A percentile compares a stretch with the other conserved stretches of the same genome.
These are phyloP conservation scores for Earliella scabrosa DNA, from an alignment of 1,284 basidiomycete genomes.

Conservation along the genomic window DNA sequence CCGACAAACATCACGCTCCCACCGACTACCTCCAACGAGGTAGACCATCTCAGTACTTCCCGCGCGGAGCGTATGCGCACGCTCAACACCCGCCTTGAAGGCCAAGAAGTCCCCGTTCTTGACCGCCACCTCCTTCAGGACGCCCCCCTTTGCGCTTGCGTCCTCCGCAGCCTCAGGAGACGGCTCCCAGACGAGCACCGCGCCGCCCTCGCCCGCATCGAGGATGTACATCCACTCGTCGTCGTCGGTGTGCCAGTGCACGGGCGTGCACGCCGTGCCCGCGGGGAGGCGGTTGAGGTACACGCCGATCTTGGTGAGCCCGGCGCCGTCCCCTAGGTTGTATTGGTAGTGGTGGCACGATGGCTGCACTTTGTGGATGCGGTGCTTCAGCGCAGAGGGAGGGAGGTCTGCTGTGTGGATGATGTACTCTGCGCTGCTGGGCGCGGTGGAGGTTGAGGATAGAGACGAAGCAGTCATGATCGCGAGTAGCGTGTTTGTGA, in stretches of 20 bases:
- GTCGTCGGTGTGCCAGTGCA: conserved; percentile 34
- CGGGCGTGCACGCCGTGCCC: conserved; percentile 25
- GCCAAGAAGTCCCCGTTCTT: conserved; percentile 33
- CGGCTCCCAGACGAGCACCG: conserved; percentile 22
- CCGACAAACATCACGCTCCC: conserved; percentile 26
- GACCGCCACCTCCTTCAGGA: conserved; percentile 25
- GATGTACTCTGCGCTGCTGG: too few relatives aligned
- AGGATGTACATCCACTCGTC: conserved; percentile 36
- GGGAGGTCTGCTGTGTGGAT: conserved; percentile 17
- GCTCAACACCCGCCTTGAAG: conserved; percentile 29
- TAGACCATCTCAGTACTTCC: conserved; percentile 30
- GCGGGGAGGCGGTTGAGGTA: conserved; percentile 31
- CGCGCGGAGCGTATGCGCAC: conserved; percentile 28
- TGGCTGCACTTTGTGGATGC: conserved; percentile 16
- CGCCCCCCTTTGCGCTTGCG: background rate
- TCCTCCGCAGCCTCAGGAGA: too few relatives aligned
- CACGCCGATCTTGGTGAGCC: conserved; percentile 31
- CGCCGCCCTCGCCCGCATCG: conserved; percentile 30
- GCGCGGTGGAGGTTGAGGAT: too few relatives aligned
- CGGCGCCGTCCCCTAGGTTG: conserved; percentile 29
- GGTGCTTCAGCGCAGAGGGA: conserved; percentile 8
- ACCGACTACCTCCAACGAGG: conserved; percentile 31
- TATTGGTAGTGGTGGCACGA: conserved; percentile 22
- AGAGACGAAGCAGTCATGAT: too few relatives aligned
- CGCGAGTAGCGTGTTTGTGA: too few relatives aligned